phyloP scores from a whole-genome alignment of 768 basidiomycete genomes.

The Leccinum ochraceum region DNA sequence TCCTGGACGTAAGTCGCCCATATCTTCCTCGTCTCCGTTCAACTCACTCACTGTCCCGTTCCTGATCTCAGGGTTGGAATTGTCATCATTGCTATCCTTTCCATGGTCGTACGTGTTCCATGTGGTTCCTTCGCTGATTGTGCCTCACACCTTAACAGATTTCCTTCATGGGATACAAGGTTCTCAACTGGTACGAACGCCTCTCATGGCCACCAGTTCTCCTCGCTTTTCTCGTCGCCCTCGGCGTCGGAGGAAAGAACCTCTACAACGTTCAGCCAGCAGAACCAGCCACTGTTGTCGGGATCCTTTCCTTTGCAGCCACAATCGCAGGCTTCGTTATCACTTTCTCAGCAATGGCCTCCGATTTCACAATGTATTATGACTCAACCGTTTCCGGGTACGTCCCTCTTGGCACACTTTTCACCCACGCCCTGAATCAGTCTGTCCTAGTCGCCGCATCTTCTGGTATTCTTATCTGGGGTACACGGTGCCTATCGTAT shows the following conservation, averaged over 20 bases:
- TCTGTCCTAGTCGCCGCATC: conserved; percentile 49
- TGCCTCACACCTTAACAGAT: conserved; percentile 36
- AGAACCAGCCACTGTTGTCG: conserved; percentile 52
- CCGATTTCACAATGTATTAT: conserved; percentile 79
- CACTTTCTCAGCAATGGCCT: conserved; percentile 58
- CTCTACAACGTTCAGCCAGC: conserved; percentile 48
- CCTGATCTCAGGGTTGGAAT: conserved; percentile 65
- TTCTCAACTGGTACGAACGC: conserved; percentile 73
- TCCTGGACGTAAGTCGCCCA: conserved; percentile 47
- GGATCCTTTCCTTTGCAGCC: conserved; percentile 65
- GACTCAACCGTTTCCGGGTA: conserved; percentile 58
- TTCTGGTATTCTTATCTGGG: conserved; percentile 68
- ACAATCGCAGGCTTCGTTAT: conserved; percentile 74
- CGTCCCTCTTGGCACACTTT: conserved; percentile 6
- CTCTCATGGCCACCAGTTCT: conserved; percentile 77
- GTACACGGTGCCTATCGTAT: conserved; percentile 59
- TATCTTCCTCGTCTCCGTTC: conserved; percentile 4
- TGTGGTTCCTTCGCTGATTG: neutral
- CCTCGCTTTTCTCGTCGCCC: conserved; percentile 68
- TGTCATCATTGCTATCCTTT: conserved; percentile 69
- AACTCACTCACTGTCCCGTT: conserved; percentile 13
- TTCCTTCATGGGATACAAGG: conserved; percentile 65
- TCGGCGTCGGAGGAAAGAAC: conserved; percentile 75
- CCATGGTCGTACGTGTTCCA: conserved; percentile 52
- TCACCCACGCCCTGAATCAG: conserved; percentile 10